phyloP scores from a whole-genome alignment of 257 asterid genomes.

The Asclepias syriaca region DNA sequence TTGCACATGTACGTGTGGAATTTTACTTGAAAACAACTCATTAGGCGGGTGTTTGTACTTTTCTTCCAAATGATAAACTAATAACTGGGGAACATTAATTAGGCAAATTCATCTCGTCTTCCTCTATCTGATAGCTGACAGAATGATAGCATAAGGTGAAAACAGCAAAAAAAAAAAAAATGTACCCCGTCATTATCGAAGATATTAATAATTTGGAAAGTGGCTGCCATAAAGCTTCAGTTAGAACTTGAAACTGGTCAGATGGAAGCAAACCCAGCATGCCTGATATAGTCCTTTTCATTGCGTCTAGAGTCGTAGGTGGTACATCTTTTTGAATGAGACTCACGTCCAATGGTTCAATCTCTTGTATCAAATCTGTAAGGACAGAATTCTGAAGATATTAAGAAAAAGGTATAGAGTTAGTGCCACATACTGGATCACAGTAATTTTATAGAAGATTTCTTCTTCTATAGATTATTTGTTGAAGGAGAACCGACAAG shows the following conservation, averaged over 20 bases:
- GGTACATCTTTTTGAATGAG: conserved; percentile 88
- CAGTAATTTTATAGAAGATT: background rate
- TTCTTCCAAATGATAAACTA: background rate
- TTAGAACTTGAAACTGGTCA: conserved; percentile 78
- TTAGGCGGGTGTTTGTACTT: background rate
- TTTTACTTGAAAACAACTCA: background rate
- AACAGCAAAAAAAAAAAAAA: background rate
- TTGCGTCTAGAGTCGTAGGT: conserved; percentile 76
- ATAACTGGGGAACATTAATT: background rate
- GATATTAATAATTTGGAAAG: conserved; percentile 83
- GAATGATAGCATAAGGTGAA: background rate
- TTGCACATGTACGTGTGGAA: background rate
- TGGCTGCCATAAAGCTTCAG: conserved; percentile 91
- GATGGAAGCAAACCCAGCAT: conserved; percentile 95
- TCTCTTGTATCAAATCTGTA: conserved; percentile 64
- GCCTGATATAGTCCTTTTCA: conserved; percentile 93
- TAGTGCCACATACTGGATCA: background rate
- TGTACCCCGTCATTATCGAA: conserved; percentile 96
- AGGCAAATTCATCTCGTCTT: background rate
- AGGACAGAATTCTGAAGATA: conserved; percentile 53
- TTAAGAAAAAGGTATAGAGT: background rate
- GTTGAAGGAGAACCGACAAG: background rate
- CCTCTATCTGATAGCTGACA: background rate
- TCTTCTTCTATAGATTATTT: background rate
- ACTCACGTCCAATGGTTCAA: conserved; percentile 94